These are phyloP conservation scores for Pleurotus citrinopileatus DNA, from an alignment of 768 basidiomycete species.

Conservation along the genomic window DNA sequence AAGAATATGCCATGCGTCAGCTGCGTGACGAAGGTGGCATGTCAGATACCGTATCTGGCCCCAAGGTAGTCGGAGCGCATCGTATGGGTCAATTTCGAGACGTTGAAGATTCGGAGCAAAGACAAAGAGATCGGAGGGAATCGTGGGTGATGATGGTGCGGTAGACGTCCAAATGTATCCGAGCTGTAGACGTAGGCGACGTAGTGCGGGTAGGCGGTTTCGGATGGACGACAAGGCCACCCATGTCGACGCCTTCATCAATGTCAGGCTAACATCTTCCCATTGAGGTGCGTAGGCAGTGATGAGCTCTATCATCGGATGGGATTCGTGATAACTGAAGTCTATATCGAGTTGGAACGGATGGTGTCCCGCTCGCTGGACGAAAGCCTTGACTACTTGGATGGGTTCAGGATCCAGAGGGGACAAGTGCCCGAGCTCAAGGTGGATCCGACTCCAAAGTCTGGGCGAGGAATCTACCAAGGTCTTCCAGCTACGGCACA, in stretches of 20 bases:
- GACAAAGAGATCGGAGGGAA: neutral
- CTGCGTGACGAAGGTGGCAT: neutral
- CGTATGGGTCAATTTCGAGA: slow-evolving; percentile 4
- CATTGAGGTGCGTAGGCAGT: neutral
- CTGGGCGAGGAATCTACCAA: neutral
- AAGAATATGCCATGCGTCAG: neutral
- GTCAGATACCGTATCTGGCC: neutral
- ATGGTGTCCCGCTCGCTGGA: neutral
- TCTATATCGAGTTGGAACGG: neutral
- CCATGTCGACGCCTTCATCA: slow-evolving; percentile 9
- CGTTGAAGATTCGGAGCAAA: neutral
- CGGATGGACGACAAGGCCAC: neutral
- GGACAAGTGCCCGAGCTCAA: slow-evolving; percentile 1
- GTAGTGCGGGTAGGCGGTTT: neutral
- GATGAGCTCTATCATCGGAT: neutral
- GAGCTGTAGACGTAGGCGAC: neutral
- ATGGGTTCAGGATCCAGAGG: neutral
- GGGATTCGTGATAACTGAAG: slow-evolving; percentile 5
- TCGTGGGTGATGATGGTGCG: neutral
- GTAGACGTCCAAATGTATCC: neutral
- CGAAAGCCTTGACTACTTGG: neutral
- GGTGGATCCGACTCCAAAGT: slow-evolving; percentile 2
- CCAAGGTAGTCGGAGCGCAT: neutral
- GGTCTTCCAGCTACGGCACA: slow-evolving; percentile 2
- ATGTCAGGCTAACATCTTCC: slow-evolving; percentile 7